Conservation (phyloP, 148 eudicot genomes). For the Pouteria glomerata region DNA sequence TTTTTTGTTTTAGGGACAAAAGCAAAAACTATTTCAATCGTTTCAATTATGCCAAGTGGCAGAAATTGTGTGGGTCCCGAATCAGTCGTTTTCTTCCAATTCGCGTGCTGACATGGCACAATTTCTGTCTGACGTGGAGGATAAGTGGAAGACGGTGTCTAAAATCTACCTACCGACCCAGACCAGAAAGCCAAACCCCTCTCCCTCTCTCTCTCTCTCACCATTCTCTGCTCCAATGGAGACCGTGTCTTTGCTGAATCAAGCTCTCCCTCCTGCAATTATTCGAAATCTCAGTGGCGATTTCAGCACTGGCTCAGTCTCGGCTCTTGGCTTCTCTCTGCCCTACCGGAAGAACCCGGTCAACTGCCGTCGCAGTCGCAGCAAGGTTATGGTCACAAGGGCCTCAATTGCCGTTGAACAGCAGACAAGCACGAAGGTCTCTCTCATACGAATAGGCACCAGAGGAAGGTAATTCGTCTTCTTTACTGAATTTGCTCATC, state of each 20-base stretch:
- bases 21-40: too few species aligned
- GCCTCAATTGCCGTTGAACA: constrained; percentile 66
- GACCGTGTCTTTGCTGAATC: constrained; percentile 19
- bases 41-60: too few species aligned
- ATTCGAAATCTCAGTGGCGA: background rate
- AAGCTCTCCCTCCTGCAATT: constrained; percentile 10
- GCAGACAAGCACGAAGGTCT: constrained; percentile 42
- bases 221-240: constrained; percentile 22
- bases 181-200: constrained; percentile 7
- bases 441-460: constrained; percentile 82
- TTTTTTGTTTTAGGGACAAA: background rate
- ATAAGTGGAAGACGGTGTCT: constrained; percentile 17
- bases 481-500: constrained; percentile 3
- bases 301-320: constrained; percentile 17
- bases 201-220: background rate
- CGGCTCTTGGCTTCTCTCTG: constrained; percentile 33
- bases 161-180: background rate
- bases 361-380: constrained; percentile 20
- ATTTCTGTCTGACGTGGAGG: constrained; percentile 22
- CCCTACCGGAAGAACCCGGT: constrained; percentile 30
- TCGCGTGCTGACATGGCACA: constrained; percentile 12
- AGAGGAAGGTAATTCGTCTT: constrained; percentile 65
- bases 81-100: background rate
- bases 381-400: constrained; percentile 25
- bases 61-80: too few species aligned